Evolutionary conservation across 768 basidiomycete genomes (phyloP).

Genomic region (Pleurotus tuber-regium): DNA sequence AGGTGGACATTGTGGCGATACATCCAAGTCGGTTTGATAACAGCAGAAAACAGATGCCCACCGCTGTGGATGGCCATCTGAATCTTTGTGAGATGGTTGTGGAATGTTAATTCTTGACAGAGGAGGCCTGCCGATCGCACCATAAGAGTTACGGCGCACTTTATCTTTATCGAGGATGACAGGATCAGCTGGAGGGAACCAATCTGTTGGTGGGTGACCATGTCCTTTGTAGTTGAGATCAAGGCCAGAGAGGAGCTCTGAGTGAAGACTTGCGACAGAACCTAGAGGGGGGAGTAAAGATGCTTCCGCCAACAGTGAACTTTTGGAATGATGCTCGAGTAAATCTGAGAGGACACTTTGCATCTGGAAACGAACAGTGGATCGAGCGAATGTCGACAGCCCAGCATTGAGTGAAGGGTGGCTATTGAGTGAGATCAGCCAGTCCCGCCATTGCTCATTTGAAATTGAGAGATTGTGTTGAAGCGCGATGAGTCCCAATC

Average conservation of each 20-base stretch:
- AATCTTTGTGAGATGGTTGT: too few species aligned
- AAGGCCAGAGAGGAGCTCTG: background rate
- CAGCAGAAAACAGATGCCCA: too few species aligned
- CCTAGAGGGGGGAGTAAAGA: slow-evolving; percentile 15
- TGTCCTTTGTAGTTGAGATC: background rate
- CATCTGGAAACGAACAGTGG: background rate
- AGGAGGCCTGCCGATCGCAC: background rate
- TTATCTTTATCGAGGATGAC: background rate
- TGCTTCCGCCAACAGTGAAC: slow-evolving; percentile 1
- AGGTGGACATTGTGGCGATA: too few species aligned
- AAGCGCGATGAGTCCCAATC: slow-evolving; percentile 14
- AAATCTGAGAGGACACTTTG: background rate
- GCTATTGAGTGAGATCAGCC: slow-evolving; percentile 7
- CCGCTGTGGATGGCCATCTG: too few species aligned
- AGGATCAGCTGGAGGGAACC: slow-evolving; percentile 1
- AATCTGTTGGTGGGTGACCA: background rate
- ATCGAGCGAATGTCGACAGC: background rate
- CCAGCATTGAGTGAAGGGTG: slow-evolving; percentile 4
- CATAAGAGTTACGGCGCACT: background rate
- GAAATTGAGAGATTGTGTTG: slow-evolving; percentile 17
- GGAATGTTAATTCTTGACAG: too few species aligned
- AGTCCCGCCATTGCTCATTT: slow-evolving; percentile 15
- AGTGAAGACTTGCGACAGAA: background rate
- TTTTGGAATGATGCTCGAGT: background rate
- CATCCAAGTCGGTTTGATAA: too few species aligned